A percentile compares a stretch with the other conserved stretches of the same genome.
Evolutionary conservation across 371 early-diverging fungal genomes (phyloP).

Genomic region (Ordospora pajunii): DNA sequence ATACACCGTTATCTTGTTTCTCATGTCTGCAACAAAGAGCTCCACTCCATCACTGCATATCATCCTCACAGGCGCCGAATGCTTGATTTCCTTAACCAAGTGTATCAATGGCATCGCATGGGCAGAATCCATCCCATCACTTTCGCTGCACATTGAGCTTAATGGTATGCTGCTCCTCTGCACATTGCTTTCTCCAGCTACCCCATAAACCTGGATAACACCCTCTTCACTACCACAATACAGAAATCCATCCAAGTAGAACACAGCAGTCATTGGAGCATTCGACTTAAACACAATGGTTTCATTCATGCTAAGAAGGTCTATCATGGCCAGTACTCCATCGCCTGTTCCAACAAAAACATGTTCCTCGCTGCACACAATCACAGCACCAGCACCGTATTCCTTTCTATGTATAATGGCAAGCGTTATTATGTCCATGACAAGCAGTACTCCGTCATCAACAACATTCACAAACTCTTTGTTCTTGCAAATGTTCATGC

Average conservation of each 20-base stretch:
- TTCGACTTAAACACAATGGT: not conserved
- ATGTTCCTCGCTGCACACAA: not conserved
- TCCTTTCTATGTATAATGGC: not conserved
- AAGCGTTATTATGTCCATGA: not conserved
- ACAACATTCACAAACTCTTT: not conserved
- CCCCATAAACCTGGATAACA: not conserved
- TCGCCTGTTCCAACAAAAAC: not conserved
- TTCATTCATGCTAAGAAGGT: not conserved
- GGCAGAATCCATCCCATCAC: not conserved
- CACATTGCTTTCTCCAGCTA: not conserved
- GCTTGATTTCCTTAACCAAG: slow-evolving; percentile 2
- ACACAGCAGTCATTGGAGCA: not conserved
- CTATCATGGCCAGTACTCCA: not conserved
- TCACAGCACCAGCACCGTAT: not conserved
- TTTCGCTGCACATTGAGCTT: not conserved
- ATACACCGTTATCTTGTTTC: slow-evolving; percentile 41
- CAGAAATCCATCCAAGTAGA: not conserved
- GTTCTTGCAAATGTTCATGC: not conserved
- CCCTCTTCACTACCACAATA: not conserved
- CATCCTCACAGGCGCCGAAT: slow-evolving; percentile 38
- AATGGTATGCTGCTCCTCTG: not conserved
- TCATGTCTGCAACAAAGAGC: slow-evolving; percentile 49
- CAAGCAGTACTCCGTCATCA: not conserved
- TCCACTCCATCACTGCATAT: slow-evolving; percentile 35
- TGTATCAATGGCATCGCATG: not conserved